Evolutionary conservation across 129 eudicot genomes (phyloP), one percentile per base, ranked within the genome.

Genomic region (Flaveria brownii): DNA sequence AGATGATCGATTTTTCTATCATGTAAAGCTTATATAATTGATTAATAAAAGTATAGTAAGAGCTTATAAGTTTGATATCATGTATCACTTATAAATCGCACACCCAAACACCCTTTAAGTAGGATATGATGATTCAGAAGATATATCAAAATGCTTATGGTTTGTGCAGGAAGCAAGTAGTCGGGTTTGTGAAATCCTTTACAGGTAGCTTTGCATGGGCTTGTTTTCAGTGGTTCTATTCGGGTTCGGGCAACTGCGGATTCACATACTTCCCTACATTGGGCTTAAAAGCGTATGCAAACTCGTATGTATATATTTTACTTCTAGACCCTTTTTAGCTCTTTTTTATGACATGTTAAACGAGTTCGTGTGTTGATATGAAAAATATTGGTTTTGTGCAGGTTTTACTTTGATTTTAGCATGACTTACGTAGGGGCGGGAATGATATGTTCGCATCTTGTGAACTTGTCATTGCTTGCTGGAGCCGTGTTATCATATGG

Each of bases 391-490:
- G 17, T 82, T 36, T 50, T 81, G 85, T 84, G 92, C 92, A 93
- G 98, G 66, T 93, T 93, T 82, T 93, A 86, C 87, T 93, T 93
- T 69, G 98, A 93, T 82, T 93, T 93, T 78, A 86, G 92, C 50
- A 85, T 84, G 96, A 93, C 96, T 6, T 93, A 93, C 69, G 43
- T 93, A 23, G 98, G 98, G 68, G 96, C 98, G 47, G 98, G 98
- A 64, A 93, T 93, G 98, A 90, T 92, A 54, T 92, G 98, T 80
- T 92, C 98, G 49, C 98, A 92, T 82, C 89, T 92, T 2, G 98
- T 92, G 82, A 92, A 90, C 83, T 77, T 92, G 63, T 92, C 98
- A 14, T 70, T 90, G 86, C 94, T 92, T 65, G 81, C 85, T 43
- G 98, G 98, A 50, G 98, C 96, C 2, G 84, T 92, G 73, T 88